Evolutionary conservation across 2,329 filamentous ascomycete genomes (phyloP), one percentile per base, ranked within the genome.

Genomic region (Annulohypoxylon truncatum): DNA sequence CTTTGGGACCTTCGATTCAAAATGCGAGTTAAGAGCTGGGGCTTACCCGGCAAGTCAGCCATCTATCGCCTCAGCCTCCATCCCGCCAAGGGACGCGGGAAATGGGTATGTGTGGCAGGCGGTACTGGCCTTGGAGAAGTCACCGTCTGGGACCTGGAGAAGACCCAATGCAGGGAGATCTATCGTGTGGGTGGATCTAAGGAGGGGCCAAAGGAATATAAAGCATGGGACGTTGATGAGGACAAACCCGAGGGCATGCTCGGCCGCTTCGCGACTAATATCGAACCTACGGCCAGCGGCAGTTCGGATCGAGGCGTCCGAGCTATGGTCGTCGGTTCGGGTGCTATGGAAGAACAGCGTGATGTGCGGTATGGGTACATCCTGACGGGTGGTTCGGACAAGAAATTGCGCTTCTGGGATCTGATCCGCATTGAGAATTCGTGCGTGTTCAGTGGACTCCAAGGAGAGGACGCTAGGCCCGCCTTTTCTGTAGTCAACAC

Each of bases 1-100:
- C 85, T 99, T 1, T 99, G 96, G 96, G 96, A 99, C 78, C 84
- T 99, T 40, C 91, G 96, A n/a, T 99, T 99, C 83, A 91, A 89
- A 70, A 87, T 98, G 72, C 88, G 93, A 20, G 83, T 98, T 22
- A 94, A 92, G 77, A 92, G 90, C 12, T 98, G 94, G 93, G 93
- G 93, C 0, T 86, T 97, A 26, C 89, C 92, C 0, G 93, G 92
- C 20, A 92, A 92, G 65, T 89, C 90, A 0, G 85, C 92, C 15
- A 93, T 98, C 67, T 91, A 95, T 73, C 87, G 93, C 29, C 84
- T 99, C 13, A 85, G 88, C 61, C 83, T 97, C 0, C 93, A 97
- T 74, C 93, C 94, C 0, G 87, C 86, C 22, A 92, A 90, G 76
- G 91, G 92, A 0, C 89, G 92, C 44, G 92, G 92, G 9, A 91